Percentiles rank a stretch among this genome's conserved stretches.
Evolutionary conservation across 169 alveolate genomes (phyloP).

Genomic region (Plasmodium reichenowi): DNA sequence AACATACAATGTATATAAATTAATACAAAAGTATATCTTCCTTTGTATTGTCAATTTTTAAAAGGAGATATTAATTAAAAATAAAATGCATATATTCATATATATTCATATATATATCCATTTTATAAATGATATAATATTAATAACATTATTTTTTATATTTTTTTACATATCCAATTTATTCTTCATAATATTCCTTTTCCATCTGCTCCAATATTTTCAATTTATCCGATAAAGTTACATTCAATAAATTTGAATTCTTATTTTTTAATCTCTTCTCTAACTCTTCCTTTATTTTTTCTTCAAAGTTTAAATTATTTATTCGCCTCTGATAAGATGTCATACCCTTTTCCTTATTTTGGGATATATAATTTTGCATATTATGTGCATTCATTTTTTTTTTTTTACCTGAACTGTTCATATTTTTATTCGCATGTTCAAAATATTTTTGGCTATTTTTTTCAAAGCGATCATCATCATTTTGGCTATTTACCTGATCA

Average conservation of each 20-base stretch:
- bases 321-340: slow-evolving; percentile 1
- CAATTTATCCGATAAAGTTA: slow-evolving; percentile 67
- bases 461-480: neutral
- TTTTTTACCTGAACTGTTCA: slow-evolving; percentile 7
- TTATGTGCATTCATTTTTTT: neutral
- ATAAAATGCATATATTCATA: too few relatives aligned
- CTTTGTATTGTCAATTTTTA: too few relatives aligned
- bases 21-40: too few relatives aligned
- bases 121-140: too few relatives aligned
- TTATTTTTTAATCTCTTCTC: slow-evolving; percentile 54
- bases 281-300: slow-evolving; percentile 65
- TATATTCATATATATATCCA: too few relatives aligned
- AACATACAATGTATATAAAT: too few relatives aligned
- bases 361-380: slow-evolving; percentile 7
- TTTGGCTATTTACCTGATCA: neutral
- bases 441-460: neutral
- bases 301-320: slow-evolving; percentile 52
- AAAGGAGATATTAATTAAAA: too few relatives aligned
- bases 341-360: slow-evolving; percentile 1
- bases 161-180: neutral
- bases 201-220: slow-evolving; percentile 76
- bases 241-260: slow-evolving; percentile 46
- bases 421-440: slow-evolving; percentile 9
- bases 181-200: slow-evolving; percentile 62
- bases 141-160: neutral